These are phyloP conservation scores for Vigna hirtella DNA, from an alignment of 306 rosid genomes.

Conservation along the genomic window DNA sequence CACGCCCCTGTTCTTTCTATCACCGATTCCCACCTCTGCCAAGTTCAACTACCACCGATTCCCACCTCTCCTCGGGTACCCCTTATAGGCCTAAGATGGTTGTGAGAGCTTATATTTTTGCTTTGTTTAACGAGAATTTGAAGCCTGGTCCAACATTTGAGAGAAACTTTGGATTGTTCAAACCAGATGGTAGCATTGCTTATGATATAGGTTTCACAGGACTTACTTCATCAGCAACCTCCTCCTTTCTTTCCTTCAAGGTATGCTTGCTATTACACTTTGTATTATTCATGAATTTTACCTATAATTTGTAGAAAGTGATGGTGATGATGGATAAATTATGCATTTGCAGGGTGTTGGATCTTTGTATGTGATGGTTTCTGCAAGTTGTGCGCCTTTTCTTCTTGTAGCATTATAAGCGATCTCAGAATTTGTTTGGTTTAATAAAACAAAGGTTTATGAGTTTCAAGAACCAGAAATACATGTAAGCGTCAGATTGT, in stretches of 20 bases:
- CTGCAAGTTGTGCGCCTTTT: conserved; percentile 60
- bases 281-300: too few relatives aligned
- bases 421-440: neutral
- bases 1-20: conserved; percentile 36
- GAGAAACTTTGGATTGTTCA: conserved; percentile 92
- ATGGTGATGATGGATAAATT: neutral
- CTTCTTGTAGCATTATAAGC: conserved; percentile 51
- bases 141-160: conserved; percentile 92
- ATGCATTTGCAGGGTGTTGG: conserved; percentile 60
- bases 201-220: conserved; percentile 90
- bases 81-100: conserved; percentile 77
- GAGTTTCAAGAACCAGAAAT: too few relatives aligned
- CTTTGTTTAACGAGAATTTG: conserved; percentile 90
- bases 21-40: too few relatives aligned
- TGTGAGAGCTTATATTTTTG: conserved; percentile 79
- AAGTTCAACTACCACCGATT: too few relatives aligned
- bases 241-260: conserved; percentile 55
- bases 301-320: too few relatives aligned
- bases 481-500: too few relatives aligned
- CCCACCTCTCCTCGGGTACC: conserved; percentile 54
- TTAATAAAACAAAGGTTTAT: too few relatives aligned
- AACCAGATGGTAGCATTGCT: conserved; percentile 87
- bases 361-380: conserved; percentile 56
- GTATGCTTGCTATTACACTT: conserved; percentile 43
- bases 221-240: conserved; percentile 66